Percentiles rank a stretch among this genome's conserved stretches.
Conservation (phyloP, 2,329 filamentous ascomycete genomes). For the Tolypocladium tundrense region DNA sequence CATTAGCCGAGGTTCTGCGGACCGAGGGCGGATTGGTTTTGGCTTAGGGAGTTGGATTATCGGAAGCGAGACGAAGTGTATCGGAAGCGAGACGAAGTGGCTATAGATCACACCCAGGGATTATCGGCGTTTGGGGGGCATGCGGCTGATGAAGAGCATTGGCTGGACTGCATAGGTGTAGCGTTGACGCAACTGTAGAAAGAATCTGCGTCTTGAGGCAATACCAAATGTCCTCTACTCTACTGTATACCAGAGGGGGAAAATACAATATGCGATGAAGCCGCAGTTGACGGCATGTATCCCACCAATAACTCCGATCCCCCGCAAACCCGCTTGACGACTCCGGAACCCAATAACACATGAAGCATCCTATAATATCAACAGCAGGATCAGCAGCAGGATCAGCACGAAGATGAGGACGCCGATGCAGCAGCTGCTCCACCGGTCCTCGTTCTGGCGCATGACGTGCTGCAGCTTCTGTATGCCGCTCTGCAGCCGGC, state of each 20-base stretch:
- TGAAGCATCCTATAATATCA: conserved; percentile 39
- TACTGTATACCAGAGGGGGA: neutral
- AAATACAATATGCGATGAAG: neutral
- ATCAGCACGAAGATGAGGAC: conserved; percentile 83
- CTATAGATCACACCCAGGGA: neutral
- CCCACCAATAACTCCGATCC: neutral
- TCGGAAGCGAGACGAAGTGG: neutral
- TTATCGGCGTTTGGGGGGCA: conserved; percentile 3
- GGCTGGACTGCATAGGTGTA: conserved; percentile 2
- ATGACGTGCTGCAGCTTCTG: conserved; percentile 80
- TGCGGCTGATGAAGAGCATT: neutral
- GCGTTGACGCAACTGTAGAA: neutral
- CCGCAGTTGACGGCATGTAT: neutral
- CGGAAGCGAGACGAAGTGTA: neutral
- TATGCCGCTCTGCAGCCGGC: conserved; percentile 75
- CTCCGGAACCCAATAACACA: neutral
- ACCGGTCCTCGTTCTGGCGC: conserved; percentile 76
- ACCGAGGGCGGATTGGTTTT: conserved; percentile 39
- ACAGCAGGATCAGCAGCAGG: conserved; percentile 69
- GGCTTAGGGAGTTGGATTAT: conserved; percentile 11
- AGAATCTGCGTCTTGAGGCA: neutral
- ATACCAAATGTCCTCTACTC: conserved; percentile 5
- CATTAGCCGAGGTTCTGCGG: conserved; percentile 43
- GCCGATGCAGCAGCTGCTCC: conserved; percentile 84
- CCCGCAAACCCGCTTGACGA: neutral